Evolutionary conservation across 768 basidiomycete species (phyloP).

Genomic region (Ephemerocybe angulata): DNA sequence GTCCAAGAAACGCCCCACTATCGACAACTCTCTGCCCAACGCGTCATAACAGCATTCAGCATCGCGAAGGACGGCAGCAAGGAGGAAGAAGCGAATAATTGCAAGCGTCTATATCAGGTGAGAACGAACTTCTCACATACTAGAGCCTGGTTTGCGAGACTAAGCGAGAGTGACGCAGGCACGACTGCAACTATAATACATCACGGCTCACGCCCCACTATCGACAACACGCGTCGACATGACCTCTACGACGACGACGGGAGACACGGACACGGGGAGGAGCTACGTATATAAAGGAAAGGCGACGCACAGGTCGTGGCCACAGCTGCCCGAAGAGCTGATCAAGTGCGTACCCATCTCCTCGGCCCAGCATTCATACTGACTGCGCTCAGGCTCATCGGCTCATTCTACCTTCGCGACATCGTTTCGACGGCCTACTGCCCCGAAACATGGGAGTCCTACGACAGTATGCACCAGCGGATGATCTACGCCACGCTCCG

Average conservation of each 20-base stretch:
- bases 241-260: slow-evolving; percentile 6
- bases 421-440: slow-evolving; percentile 38
- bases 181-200: not conserved
- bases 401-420: slow-evolving; percentile 56
- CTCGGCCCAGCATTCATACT: slow-evolving; percentile 20
- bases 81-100: too few species aligned
- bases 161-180: not conserved
- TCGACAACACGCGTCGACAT: not conserved
- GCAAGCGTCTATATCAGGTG: too few species aligned
- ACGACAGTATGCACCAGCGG: slow-evolving; percentile 56
- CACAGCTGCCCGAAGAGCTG: slow-evolving; percentile 58
- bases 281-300: slow-evolving; percentile 53
- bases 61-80: too few species aligned
- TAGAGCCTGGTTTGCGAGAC: too few species aligned
- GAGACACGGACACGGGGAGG: not conserved
- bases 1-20: too few species aligned
- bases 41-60: too few species aligned
- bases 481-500: slow-evolving; percentile 62
- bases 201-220: not conserved
- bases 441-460: slow-evolving; percentile 46
- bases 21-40: too few species aligned
- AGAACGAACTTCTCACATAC: too few species aligned
- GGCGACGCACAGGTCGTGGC: slow-evolving; percentile 53
- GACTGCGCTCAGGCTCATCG: slow-evolving; percentile 36
- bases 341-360: slow-evolving; percentile 43